These are phyloP conservation scores for Gossypium laxum DNA, from an alignment of 441 rosid species.

Conservation along the genomic window DNA sequence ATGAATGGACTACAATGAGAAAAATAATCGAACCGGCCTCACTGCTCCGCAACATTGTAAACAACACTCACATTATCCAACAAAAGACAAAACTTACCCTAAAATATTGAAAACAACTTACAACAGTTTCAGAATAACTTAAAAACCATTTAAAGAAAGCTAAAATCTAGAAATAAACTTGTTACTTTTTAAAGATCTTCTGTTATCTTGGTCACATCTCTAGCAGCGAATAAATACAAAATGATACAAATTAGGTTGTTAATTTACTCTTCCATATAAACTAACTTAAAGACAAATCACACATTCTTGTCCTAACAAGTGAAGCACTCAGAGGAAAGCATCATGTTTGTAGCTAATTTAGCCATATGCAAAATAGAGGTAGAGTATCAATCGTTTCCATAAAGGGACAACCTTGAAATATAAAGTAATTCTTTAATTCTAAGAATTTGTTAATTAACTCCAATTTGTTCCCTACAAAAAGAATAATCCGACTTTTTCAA, in stretches of 20 bases:
- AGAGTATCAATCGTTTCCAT: not conserved
- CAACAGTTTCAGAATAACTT: not conserved
- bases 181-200: not conserved
- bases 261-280: not conserved
- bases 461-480: not conserved
- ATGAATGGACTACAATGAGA: not conserved
- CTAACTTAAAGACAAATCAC: not conserved
- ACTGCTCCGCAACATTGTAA: not conserved
- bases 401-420: not conserved
- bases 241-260: not conserved
- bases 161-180: not conserved
- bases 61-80: not conserved
- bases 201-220: not conserved
- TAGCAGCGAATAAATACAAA: not conserved
- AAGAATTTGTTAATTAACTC: not conserved
- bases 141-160: not conserved
- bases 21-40: not conserved
- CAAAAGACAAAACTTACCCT: not conserved
- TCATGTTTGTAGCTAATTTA: not conserved
- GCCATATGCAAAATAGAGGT: not conserved
- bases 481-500: not conserved
- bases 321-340: not conserved
- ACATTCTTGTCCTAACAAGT: not conserved
- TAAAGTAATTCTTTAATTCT: not conserved
- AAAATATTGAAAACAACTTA: not conserved